Base-by-base conservation (phyloP, 805 yeast genomes). In the Metschnikowia matae region DNA sequence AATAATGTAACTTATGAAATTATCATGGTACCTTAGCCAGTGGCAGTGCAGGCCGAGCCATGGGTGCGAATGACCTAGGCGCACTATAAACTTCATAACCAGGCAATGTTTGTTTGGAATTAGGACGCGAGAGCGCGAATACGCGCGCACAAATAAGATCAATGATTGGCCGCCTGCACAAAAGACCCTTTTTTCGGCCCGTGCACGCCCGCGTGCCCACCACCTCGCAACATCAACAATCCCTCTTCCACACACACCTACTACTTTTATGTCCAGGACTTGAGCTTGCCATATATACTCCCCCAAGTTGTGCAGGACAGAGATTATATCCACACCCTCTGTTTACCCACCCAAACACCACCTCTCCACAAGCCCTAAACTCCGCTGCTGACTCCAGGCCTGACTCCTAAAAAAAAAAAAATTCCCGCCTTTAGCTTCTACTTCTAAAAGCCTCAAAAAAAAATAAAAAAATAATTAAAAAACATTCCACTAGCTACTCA, bases 261-360 rank as follows among this genome's bases (percentile, higher is more conserved):
- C 61, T 56, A 48, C 61, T 55, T 56, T 52, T 57, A 52, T 57
- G 59, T 57, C 59, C 61, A 57, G 61, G 61, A 57, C 56, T 40
- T 56, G 51, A 48, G 36, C 51, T 21, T 32, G 32, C 43, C 55
- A 37, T 40, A 50, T 44, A 48, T 15, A 37, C 40, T 37, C 46
- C 43, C 39, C 52, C 41, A 44, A 56, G 59, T 55, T 56, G 59
- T 56, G 59, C 59, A 56, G 59, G 59, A 56, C 50, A 52, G 21
- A 47, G 48, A 48, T 54, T 56, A 56, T 56, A 56, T 56, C 59
- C 58, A 56, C 59, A 56, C 58, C 59, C 51, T 33, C 23, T 49
- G 49, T 52, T 54, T 52, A 46, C 46, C 45, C 46, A 37, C 48
- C 37, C 15, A 34, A 21, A 44, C 46, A 35, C 26, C 40, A 44